Conservation (phyloP, 352 stramenopile species). For the Pythium volutum region DNA sequence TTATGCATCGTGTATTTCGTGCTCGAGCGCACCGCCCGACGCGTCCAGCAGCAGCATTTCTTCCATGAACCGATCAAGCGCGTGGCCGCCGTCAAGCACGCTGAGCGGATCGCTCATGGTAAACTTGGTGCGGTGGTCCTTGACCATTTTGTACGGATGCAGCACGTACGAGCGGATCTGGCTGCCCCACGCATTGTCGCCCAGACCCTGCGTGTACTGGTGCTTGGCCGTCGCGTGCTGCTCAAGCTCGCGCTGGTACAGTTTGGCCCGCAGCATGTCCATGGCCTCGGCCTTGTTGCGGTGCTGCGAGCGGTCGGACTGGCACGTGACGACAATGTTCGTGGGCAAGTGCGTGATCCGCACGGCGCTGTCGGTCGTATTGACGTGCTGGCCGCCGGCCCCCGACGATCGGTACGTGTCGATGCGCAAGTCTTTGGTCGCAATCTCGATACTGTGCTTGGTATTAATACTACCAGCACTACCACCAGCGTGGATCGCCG, state of each 20-base stretch:
- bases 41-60: slow-evolving; percentile 59
- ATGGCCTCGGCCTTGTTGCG: slow-evolving; percentile 94
- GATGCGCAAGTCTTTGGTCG: slow-evolving; percentile 88
- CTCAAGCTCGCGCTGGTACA: slow-evolving; percentile 70
- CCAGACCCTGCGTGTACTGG: slow-evolving; percentile 59
- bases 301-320: slow-evolving; percentile 93
- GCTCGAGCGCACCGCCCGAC: background rate
- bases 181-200: slow-evolving; percentile 75
- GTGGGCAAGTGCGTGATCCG: slow-evolving; percentile 95
- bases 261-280: slow-evolving; percentile 70
- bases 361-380: slow-evolving; percentile 96
- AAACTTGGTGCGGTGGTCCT: slow-evolving; percentile 93
- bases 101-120: slow-evolving; percentile 82
- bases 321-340: slow-evolving; percentile 92
- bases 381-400: slow-evolving; percentile 96
- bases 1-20: background rate
- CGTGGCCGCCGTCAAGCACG: slow-evolving; percentile 91
- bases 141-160: slow-evolving; percentile 98
- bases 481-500: slow-evolving; percentile 32
- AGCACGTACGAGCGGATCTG: slow-evolving; percentile 98
- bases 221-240: slow-evolving; percentile 42
- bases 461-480: too few relatives aligned
- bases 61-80: slow-evolving; percentile 74
- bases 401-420: slow-evolving; percentile 93
- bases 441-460: slow-evolving; percentile 52